Evolutionary conservation across 495 filamentous ascomycete species (phyloP).

Genomic region (Hypomontagnella monticulosa): DNA sequence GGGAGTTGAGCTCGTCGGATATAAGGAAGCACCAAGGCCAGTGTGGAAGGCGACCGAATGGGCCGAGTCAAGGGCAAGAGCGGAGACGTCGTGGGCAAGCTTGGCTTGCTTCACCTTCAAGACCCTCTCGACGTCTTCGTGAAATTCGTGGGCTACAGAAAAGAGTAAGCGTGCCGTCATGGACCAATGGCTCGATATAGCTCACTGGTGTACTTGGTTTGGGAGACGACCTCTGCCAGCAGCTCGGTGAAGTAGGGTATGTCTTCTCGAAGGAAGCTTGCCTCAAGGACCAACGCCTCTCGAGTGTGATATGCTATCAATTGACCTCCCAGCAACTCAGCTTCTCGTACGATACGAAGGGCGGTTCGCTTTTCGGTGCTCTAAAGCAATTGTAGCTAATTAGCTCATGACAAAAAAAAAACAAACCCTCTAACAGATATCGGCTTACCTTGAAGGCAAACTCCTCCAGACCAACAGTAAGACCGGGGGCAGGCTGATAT

Average conservation of each 20-base stretch:
- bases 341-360: conserved; percentile 90
- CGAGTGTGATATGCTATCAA: conserved; percentile 85
- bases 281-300: conserved; percentile 89
- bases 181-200: conserved; percentile 39
- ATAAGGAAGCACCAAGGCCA: conserved; percentile 81
- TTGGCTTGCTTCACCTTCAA: conserved; percentile 77
- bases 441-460: conserved; percentile 93
- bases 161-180: conserved; percentile 30
- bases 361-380: conserved; percentile 85
- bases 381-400: conserved; percentile 62
- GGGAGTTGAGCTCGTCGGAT: conserved; percentile 73
- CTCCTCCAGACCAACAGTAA: conserved; percentile 87
- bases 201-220: conserved; percentile 87
- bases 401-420: conserved; percentile 55
- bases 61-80: conserved; percentile 82
- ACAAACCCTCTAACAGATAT: conserved; percentile 3
- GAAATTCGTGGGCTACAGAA: conserved; percentile 78
- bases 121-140: conserved; percentile 80
- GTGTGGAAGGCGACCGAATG: conserved; percentile 93
- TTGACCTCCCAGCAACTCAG: conserved; percentile 91
- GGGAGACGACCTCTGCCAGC: conserved; percentile 86
- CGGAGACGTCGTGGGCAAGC: conserved; percentile 69
- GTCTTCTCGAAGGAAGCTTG: conserved; percentile 93
- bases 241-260: conserved; percentile 98
- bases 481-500: conserved; percentile 87